A percentile compares a stretch with the other conserved stretches of the same genome.
phyloP scores from a whole-genome alignment of 306 rosid species.

The Dryas octopetala region DNA sequence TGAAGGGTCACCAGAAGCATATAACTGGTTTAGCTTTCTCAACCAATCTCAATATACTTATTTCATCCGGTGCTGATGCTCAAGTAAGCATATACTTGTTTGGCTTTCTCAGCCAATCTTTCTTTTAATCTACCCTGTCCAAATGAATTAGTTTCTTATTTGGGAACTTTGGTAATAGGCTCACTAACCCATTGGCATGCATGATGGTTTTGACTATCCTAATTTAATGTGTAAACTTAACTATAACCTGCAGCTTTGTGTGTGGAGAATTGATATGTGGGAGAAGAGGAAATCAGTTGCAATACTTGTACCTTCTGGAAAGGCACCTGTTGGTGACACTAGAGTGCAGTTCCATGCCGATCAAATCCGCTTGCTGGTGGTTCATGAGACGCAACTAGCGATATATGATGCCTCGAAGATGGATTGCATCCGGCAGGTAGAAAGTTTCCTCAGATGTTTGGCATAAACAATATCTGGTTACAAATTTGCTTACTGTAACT shows the following conservation, averaged over 20 bases:
- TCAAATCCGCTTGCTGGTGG: constrained; percentile 71
- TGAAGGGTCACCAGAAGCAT: constrained; percentile 80
- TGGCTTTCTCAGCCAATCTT: too few species aligned
- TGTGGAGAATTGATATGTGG: constrained; percentile 93
- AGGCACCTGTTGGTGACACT: constrained; percentile 70
- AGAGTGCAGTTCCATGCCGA: constrained; percentile 79
- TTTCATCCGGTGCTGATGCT: constrained; percentile 89
- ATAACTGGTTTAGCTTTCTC: constrained; percentile 87
- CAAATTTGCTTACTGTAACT: constrained; percentile 4
- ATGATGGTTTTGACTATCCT: constrained; percentile 10
- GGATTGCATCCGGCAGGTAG: constrained; percentile 84
- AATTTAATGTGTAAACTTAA: constrained; percentile 1
- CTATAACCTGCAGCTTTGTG: constrained; percentile 59
- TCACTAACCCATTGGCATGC: neutral
- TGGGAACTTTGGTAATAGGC: neutral
- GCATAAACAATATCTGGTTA: constrained; percentile 1
- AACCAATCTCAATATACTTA: constrained; percentile 63
- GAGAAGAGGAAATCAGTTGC: constrained; percentile 79
- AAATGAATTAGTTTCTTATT: neutral
- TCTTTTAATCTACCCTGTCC: neutral
- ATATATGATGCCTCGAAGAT: constrained; percentile 85
- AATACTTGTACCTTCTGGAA: constrained; percentile 65
- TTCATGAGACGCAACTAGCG: constrained; percentile 81
- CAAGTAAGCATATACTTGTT: constrained; percentile 41
- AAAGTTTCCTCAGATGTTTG: constrained; percentile 15